Percentiles rank a stretch among this genome's conserved stretches.
phyloP scores from a whole-genome alignment of 768 basidiomycete species.

The Cystoderma amianthinum region DNA sequence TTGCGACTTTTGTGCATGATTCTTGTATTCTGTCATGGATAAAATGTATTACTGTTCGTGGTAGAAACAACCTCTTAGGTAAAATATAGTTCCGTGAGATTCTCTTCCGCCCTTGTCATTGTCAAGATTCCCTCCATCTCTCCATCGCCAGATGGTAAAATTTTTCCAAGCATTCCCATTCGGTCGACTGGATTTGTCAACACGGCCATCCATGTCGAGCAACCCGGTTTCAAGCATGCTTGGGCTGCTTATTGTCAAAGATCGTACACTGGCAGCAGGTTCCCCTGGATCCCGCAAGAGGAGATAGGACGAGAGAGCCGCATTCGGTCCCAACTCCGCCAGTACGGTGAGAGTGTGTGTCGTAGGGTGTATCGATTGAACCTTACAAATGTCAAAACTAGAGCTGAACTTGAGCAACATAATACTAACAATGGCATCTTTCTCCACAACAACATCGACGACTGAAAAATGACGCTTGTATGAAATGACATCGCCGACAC shows the following conservation, averaged over 20 bases:
- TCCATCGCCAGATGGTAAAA: conserved; percentile 49
- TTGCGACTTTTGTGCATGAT: too few species aligned
- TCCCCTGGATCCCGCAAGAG: conserved; percentile 20
- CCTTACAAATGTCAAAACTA: conserved; percentile 19
- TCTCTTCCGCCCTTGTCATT: conserved; percentile 33
- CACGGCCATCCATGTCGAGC: conserved; percentile 44
- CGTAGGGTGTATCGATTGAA: conserved; percentile 36
- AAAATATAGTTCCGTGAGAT: conserved; percentile 42
- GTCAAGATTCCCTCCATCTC: conserved; percentile 15
- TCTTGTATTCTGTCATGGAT: too few species aligned
- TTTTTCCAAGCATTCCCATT: conserved; percentile 54
- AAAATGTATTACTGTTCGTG: too few species aligned
- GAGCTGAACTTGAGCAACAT: background rate
- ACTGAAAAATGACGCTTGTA: conserved; percentile 42
- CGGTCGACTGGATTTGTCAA: conserved; percentile 31
- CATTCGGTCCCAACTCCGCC: conserved; percentile 25
- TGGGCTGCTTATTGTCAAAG: conserved; percentile 33
- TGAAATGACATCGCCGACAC: conserved; percentile 47
- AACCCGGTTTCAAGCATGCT: conserved; percentile 44
- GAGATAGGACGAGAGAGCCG: conserved; percentile 28
- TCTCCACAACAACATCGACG: conserved; percentile 36
- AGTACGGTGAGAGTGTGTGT: conserved; percentile 35
- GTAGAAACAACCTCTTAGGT: conserved; percentile 35
- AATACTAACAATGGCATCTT: conserved; percentile 44
- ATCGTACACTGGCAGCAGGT: conserved; percentile 19